These are phyloP conservation scores for Colletotrichum paranaense DNA, from an alignment of 2,329 filamentous ascomycete species.

Conservation along the genomic window DNA sequence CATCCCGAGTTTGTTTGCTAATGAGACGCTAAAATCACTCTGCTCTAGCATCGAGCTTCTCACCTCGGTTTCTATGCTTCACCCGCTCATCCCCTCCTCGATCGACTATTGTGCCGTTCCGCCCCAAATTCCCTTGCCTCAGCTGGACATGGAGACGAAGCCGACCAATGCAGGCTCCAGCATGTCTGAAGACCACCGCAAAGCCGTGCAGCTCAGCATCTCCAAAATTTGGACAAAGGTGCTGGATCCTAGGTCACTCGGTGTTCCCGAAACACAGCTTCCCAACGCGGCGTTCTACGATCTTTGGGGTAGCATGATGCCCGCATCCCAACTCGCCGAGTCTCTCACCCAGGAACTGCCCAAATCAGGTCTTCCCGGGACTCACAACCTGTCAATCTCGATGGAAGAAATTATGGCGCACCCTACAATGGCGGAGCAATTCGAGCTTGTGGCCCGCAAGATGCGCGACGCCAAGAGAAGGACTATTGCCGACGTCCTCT, in stretches of 20 bases:
- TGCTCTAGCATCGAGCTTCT: slow-evolving; percentile 58
- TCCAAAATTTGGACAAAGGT: slow-evolving; percentile 56
- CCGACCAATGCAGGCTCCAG: slow-evolving; percentile 39
- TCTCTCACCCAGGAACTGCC: slow-evolving; percentile 57
- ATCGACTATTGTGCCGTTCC: slow-evolving; percentile 51
- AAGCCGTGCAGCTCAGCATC: slow-evolving; percentile 54
- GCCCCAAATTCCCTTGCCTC: slow-evolving; percentile 55
- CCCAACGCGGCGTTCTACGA: slow-evolving; percentile 62
- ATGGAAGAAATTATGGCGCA: slow-evolving; percentile 62
- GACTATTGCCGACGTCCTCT: slow-evolving; percentile 34
- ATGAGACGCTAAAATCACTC: slow-evolving; percentile 58
- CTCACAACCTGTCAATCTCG: slow-evolving; percentile 52
- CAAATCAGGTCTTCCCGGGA: slow-evolving; percentile 47
- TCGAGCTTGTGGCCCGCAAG: slow-evolving; percentile 53
- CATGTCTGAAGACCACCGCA: slow-evolving; percentile 53
- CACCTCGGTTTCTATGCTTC: slow-evolving; percentile 58
- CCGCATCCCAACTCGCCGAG: slow-evolving; percentile 58
- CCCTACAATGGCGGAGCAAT: slow-evolving; percentile 61
- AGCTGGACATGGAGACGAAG: slow-evolving; percentile 40
- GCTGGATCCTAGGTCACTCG: slow-evolving; percentile 52
- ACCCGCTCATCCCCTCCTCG: slow-evolving; percentile 57
- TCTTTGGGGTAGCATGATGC: slow-evolving; percentile 61
- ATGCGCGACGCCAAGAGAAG: slow-evolving; percentile 36
- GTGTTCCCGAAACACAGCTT: slow-evolving; percentile 53
- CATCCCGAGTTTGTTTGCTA: slow-evolving; percentile 53